Evolutionary conservation across 2,329 filamentous ascomycete species (phyloP).

Genomic region (Colletotrichum tropicicola): DNA sequence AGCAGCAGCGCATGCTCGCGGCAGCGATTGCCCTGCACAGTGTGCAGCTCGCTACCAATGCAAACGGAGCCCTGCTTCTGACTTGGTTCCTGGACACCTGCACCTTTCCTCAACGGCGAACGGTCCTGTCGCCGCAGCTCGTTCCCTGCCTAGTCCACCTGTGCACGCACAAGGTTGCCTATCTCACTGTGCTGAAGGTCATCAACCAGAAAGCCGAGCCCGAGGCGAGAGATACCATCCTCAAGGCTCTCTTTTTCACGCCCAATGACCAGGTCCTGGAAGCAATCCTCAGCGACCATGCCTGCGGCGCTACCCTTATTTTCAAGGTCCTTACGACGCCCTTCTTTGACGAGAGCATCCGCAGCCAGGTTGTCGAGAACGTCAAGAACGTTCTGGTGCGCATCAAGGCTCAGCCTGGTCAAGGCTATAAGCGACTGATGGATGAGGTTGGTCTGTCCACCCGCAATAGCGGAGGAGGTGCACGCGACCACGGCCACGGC

Average conservation of each 20-base stretch:
- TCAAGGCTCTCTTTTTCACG: conserved; percentile 93
- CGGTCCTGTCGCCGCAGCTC: conserved; percentile 89
- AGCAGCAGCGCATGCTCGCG: conserved; percentile 94
- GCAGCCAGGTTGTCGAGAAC: conserved; percentile 88
- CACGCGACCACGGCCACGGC: conserved; percentile 50
- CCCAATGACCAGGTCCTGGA: conserved; percentile 86
- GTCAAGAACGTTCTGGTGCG: conserved; percentile 88
- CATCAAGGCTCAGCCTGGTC: conserved; percentile 91
- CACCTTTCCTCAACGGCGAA: conserved; percentile 91
- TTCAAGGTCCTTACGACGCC: conserved; percentile 99
- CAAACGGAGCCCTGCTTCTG: conserved; percentile 90
- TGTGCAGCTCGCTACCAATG: conserved; percentile 94
- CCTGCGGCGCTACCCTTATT: conserved; percentile 92
- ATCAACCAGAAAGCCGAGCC: conserved; percentile 97
- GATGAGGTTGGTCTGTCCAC: conserved; percentile 94
- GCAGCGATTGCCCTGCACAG: conserved; percentile 96
- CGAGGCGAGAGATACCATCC: conserved; percentile 88
- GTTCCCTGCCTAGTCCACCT: conserved; percentile 94
- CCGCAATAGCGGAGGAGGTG: conserved; percentile 54
- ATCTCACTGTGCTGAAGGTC: conserved; percentile 95
- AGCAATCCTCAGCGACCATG: conserved; percentile 89
- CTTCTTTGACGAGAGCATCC: conserved; percentile 93
- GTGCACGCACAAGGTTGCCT: conserved; percentile 98
- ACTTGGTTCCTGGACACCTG: conserved; percentile 99
- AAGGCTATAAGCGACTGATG: conserved; percentile 99